Base-by-base conservation (phyloP, 345 rosid species). In the Durio zibethinus region DNA sequence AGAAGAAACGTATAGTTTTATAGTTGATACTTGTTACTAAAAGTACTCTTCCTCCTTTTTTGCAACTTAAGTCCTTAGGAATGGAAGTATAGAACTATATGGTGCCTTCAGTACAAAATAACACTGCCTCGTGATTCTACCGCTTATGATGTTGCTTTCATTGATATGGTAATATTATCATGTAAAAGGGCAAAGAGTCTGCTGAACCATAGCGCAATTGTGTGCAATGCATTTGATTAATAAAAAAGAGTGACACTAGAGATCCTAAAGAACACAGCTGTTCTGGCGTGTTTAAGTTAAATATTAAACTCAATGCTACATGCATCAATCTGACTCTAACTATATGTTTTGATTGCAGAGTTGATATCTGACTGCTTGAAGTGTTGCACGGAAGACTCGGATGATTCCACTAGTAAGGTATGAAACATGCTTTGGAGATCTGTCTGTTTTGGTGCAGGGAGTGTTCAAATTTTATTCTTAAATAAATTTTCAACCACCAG, bases 361-460 rank as follows among this genome's bases (percentile, higher is more conserved):
- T 82, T 96, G 83, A 88, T 96, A 61, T 92, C 97, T 76, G 98
- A 93, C 79, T 96, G 99, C 88, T 79, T 91, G 86, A 93, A 91
- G 73, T 93, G 99, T 81, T 96, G 99, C 84, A 89, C 97, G 3
- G 98, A 96, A 87, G 99, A 93, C 75, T 87, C 94, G 16, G 97
- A 96, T 79, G 97, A 96, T 79, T 90, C 97, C 64, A 86, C 79
- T 70, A 92, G 91, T 82, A 93, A 96, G 98, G 99, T 92, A 83
- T 72, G 74, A 27, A 59, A 69, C 62, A 65, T 47, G 5, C 11
- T 67, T n/a, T 48, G n/a, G 53, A 48, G 56, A 31, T 20, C 27
- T 36, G 7, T 7, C 16, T 42, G 2, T n/a, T 31, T 9, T 23
- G 23, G 42, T 10, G 31, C 11, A 1, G 62, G 2, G 14, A 10